A percentile compares a stretch with the other conserved stretches of the same genome.
Conservation (phyloP, 73 alveolate genomes). For the Effrenium voratum region DNA sequence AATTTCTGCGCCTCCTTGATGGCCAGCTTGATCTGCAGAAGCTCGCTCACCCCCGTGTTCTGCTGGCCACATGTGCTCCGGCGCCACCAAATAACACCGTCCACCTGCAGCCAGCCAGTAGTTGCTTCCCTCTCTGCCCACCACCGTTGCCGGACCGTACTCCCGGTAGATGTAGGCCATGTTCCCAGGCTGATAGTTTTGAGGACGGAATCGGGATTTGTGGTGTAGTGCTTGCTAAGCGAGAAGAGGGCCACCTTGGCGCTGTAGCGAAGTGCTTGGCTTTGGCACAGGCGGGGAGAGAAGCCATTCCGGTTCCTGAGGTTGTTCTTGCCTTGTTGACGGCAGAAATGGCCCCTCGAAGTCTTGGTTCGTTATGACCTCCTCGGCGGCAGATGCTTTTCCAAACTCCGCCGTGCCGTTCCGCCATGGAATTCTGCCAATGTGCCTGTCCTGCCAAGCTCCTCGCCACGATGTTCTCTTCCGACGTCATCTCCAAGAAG, state of each 20-base stretch:
- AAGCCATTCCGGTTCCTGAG: not conserved
- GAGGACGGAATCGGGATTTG: not conserved
- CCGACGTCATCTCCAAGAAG: not conserved
- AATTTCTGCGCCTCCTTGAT: not conserved
- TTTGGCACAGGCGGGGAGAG: not conserved
- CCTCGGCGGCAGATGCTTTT: not conserved
- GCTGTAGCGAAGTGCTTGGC: not conserved
- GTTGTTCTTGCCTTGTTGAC: not conserved
- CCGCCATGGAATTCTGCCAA: not conserved
- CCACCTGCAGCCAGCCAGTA: slow-evolving; percentile 34
- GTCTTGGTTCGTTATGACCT: not conserved
- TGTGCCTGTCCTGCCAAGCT: not conserved
- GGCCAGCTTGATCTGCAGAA: not conserved
- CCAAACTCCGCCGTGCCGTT: not conserved
- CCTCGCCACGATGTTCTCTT: not conserved
- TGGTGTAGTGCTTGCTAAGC: not conserved
- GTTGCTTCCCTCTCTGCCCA: slow-evolving; percentile 34
- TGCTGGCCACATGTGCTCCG: slow-evolving; percentile 25
- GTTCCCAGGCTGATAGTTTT: not conserved
- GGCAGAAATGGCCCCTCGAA: not conserved
- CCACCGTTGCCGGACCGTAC: slow-evolving; percentile 33
- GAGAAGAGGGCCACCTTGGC: not conserved
- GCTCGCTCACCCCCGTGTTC: not conserved
- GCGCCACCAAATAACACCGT: not conserved
- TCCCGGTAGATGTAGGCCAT: slow-evolving; percentile 3